These are phyloP conservation scores for Chrysosporium keratinophilum DNA, from an alignment of 2,329 filamentous ascomycete species.

Conservation along the genomic window DNA sequence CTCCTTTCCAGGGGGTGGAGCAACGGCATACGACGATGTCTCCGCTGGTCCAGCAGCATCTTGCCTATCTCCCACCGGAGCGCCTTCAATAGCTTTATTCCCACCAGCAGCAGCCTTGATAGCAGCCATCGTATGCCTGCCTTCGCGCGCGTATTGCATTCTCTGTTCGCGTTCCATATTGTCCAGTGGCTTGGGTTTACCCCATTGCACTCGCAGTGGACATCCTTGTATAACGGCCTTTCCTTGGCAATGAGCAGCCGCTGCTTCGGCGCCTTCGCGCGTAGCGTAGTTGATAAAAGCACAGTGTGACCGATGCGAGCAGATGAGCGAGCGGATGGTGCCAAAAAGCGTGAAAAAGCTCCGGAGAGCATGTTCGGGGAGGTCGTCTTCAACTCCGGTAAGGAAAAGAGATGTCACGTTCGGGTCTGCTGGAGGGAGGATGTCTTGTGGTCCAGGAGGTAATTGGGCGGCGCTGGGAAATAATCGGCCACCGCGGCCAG, in stretches of 20 bases:
- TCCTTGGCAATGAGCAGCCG: constrained; percentile 74
- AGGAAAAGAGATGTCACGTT: constrained; percentile 91
- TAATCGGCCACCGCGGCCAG: constrained; percentile 43
- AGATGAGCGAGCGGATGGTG: constrained; percentile 83
- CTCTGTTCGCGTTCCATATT: constrained; percentile 82
- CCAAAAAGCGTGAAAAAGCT: constrained; percentile 84
- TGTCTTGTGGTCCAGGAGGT: constrained; percentile 74
- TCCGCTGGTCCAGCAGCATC: constrained; percentile 28
- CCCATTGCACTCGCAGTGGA: constrained; percentile 83
- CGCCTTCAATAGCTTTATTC: constrained; percentile 16
- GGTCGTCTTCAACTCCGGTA: constrained; percentile 89
- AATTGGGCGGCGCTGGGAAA: constrained; percentile 64
- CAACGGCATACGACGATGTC: constrained; percentile 43
- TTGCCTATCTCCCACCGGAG: not conserved
- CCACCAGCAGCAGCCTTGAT: constrained; percentile 27
- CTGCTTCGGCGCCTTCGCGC: constrained; percentile 72
- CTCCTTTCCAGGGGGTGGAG: constrained; percentile 66
- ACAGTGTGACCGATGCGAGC: constrained; percentile 93
- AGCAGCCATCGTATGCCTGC: constrained; percentile 48
- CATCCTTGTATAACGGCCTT: constrained; percentile 84
- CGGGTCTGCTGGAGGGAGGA: constrained; percentile 68
- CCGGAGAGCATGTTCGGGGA: constrained; percentile 83
- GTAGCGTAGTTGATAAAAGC: constrained; percentile 93
- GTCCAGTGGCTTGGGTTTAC: constrained; percentile 80
- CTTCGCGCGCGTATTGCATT: constrained; percentile 69